Base-by-base conservation (phyloP, 371 early-diverging fungal species). In the Mucor mucedo region DNA sequence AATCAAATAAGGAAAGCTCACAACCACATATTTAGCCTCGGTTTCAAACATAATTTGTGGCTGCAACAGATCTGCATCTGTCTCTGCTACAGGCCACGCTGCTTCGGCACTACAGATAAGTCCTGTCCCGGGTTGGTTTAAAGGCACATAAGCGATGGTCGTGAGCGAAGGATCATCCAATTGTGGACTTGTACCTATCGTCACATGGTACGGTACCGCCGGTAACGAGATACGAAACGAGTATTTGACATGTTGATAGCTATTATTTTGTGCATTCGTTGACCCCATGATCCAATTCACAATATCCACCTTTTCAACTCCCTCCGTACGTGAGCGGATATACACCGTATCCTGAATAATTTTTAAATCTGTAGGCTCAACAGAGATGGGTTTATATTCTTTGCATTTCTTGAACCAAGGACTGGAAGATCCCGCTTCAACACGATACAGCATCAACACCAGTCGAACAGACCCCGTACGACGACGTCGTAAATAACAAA, bases 1-100 rank as follows among this genome's bases (percentile, higher is more conserved):
- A 40, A 80, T 62, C 10, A 80, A 41, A 29, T 77, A 80, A 8
- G 80, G 80, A 52, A 71, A 75, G 5, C 55, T 45, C 1, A 75
- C 55, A 3, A 66, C 70, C 10, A 76, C 63, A 10, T 45, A 29
- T 33, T 66, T 60, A 4, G 71, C 48, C 13, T 63, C 56, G 0
- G 65, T 56, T 40, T 78, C 72, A 48, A 78, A 78, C 11, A 68
- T 54, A 27, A 78, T 62, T 32, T 30, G 52, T 30, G 55, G 62
- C 39, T 60, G 66, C 30, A 66, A 14, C 21, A 53, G 49, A 56
- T 61, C 60, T 16, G 66, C 61, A 11, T 61, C 44, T 2, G 45
- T 5, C 2, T 66, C 61, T 9, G 55, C 60, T 30, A 61, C 50
- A 1, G 66, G 62, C 21, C 38, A 61, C 3, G 66, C 66, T 16